Conservation (phyloP, 2,329 filamentous ascomycete species). For the Aspergillus persii region DNA sequence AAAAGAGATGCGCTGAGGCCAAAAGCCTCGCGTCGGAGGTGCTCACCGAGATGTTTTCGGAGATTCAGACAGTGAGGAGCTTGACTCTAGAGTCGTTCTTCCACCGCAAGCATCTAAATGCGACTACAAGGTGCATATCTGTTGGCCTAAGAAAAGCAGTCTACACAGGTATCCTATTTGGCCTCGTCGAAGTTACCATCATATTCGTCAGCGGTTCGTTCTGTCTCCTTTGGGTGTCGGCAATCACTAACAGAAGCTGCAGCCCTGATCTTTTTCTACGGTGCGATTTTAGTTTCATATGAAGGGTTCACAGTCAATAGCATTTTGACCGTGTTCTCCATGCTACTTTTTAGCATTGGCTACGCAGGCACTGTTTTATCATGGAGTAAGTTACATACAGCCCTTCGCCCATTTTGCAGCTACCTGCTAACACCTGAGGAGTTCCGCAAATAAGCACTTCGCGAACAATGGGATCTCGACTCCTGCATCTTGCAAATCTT, state of each 20-base stretch:
- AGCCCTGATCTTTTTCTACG: slow-evolving; percentile 83
- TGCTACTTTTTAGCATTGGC: slow-evolving; percentile 79
- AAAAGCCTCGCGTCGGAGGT: slow-evolving; percentile 60
- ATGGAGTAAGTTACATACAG: slow-evolving; percentile 46
- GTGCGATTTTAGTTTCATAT: slow-evolving; percentile 60
- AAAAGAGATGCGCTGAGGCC: slow-evolving; percentile 63
- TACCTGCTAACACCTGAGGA: slow-evolving; percentile 15
- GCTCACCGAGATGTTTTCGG: slow-evolving; percentile 72
- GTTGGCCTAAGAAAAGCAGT: slow-evolving; percentile 65
- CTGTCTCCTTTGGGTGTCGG: neutral
- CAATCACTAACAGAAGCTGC: slow-evolving; percentile 4
- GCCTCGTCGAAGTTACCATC: slow-evolving; percentile 70
- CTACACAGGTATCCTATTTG: slow-evolving; percentile 70
- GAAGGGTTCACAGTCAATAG: slow-evolving; percentile 52
- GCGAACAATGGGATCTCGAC: slow-evolving; percentile 67
- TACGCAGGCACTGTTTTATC: slow-evolving; percentile 68
- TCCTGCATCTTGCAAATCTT: slow-evolving; percentile 68
- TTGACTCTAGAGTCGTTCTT: slow-evolving; percentile 74
- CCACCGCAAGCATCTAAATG: slow-evolving; percentile 57
- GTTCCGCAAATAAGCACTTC: slow-evolving; percentile 78
- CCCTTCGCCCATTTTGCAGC: neutral
- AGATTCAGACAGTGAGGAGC: slow-evolving; percentile 74
- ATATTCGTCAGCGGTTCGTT: slow-evolving; percentile 62
- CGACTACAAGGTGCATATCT: slow-evolving; percentile 53
- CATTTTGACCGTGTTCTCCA: slow-evolving; percentile 72